Evolutionary conservation across 1,284 basidiomycete genomes (phyloP), one percentile per base, ranked within the genome.

Genomic region (Malassezia dermatis): DNA sequence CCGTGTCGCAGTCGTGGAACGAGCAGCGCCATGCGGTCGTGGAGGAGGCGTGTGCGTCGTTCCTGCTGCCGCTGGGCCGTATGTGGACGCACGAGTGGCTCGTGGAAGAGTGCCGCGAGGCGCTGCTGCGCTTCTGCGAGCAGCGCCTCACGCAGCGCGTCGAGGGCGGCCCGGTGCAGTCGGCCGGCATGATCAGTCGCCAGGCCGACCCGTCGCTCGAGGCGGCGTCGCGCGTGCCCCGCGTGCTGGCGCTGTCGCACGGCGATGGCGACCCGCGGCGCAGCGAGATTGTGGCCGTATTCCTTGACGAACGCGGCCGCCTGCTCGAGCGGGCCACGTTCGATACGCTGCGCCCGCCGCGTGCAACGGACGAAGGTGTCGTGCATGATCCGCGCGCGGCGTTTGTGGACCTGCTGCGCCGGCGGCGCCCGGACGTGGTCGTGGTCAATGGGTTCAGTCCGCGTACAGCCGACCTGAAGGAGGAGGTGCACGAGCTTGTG

Each of bases 251-350:
- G 4, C 78, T 95, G 55, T 95, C 93, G 4, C 89, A 90, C 82
- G 94, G 94, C 42, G 85, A 86, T 71, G 94, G 94, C 48, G 89
- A 94, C 65, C 88, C 88, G 35, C 84, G 86, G 64, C 86, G 85
- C 66, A 93, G 98, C 75, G 84, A 85, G 1, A 87, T 95, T 57
- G 83, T 84, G 28, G 78, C 88, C 30, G 85, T 94, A 50, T 87
- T 85, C 76, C 75, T 96, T 48, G 91, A 96, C 69, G 83, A 88
- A 62, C 83, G 83, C 43, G 91, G 91, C 13, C 86, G 88, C 51
- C 80, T 94, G 67, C 85, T 89, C 19, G 88, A 94, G 66, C 84
- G 89, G 62, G 82, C 84, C 50, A 87, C 86, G 68, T 81, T 95
- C 51, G 91, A 96, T 77, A 90, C 66, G 40, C 57, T 77, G 44